These are phyloP conservation scores for Penicillium goetzii DNA, from an alignment of 495 filamentous ascomycete genomes.

Conservation along the genomic window DNA sequence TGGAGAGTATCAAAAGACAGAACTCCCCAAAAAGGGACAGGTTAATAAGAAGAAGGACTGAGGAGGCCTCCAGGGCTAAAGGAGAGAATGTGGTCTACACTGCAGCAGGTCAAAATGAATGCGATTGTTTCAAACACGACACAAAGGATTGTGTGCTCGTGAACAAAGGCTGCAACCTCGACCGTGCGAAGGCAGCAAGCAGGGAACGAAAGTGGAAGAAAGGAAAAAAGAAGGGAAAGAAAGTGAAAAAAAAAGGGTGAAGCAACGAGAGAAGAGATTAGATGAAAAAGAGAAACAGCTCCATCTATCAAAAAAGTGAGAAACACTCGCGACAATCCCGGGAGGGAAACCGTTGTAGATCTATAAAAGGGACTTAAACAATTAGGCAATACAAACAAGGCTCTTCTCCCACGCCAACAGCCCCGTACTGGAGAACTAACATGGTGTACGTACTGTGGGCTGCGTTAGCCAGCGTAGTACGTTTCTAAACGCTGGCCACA, in stretches of 20 bases:
- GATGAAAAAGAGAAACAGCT: slow-evolving; percentile 4
- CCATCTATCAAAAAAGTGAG: slow-evolving; percentile 17
- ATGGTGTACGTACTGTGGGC: slow-evolving; percentile 17
- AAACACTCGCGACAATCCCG: slow-evolving; percentile 24
- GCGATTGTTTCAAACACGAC: not conserved
- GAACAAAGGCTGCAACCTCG: slow-evolving; percentile 13
- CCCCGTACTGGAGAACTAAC: not conserved
- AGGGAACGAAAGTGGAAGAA: slow-evolving; percentile 18
- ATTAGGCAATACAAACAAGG: not conserved
- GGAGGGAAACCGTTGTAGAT: slow-evolving; percentile 16
- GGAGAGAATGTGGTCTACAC: slow-evolving; percentile 1
- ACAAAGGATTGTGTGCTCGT: slow-evolving; percentile 11
- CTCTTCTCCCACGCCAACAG: not conserved
- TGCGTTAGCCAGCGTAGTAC: slow-evolving; percentile 8
- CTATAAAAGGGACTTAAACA: slow-evolving; percentile 23
- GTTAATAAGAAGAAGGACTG: not conserved
- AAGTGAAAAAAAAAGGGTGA: slow-evolving; percentile 18
- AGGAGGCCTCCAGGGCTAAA: slow-evolving; percentile 14
- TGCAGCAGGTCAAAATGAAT: not conserved
- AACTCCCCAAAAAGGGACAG: slow-evolving; percentile 1
- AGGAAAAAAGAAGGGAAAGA: slow-evolving; percentile 29
- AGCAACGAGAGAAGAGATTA: slow-evolving; percentile 12
- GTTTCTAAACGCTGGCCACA: slow-evolving; percentile 20
- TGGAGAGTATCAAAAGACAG: slow-evolving; percentile 14
- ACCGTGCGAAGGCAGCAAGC: slow-evolving; percentile 22